A percentile compares a stretch with the other conserved stretches of the same genome.
Conservation (phyloP, 225 moss, liverwort and hornwort genomes). For the Climacium dendroides region DNA sequence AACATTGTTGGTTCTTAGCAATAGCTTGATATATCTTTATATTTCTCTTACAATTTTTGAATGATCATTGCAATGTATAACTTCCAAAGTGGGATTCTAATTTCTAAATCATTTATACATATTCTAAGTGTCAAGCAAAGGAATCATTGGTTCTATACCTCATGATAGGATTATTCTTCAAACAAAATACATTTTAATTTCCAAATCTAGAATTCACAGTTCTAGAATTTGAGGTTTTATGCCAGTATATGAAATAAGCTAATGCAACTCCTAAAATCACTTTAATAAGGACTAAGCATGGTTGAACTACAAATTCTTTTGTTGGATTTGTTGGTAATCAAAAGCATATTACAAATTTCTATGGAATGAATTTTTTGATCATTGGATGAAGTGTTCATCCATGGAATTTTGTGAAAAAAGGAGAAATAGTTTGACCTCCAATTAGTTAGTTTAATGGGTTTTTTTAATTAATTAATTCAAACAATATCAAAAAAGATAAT, state of each 20-base stretch:
- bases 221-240: background rate
- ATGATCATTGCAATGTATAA: background rate
- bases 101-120: background rate
- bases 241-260: rapidly evolving
- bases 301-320: background rate
- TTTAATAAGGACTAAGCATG: background rate
- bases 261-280: background rate
- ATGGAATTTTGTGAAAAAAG: no score
- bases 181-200: background rate
- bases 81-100: background rate
- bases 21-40: no score
- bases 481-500: no score
- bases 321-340: background rate
- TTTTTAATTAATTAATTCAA: no score
- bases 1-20: rapidly evolving
- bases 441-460: no score
- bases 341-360: no score
- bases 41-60: background rate
- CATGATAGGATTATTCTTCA: background rate
- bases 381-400: no score
- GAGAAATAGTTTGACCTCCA: no score
- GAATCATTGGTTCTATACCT: background rate
- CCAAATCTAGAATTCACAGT: rapidly evolving
- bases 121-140: background rate
- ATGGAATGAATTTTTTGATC: no score